phyloP scores from a whole-genome alignment of 2,329 filamentous ascomycete genomes.

The Pyrenochaeta sp. region DNA sequence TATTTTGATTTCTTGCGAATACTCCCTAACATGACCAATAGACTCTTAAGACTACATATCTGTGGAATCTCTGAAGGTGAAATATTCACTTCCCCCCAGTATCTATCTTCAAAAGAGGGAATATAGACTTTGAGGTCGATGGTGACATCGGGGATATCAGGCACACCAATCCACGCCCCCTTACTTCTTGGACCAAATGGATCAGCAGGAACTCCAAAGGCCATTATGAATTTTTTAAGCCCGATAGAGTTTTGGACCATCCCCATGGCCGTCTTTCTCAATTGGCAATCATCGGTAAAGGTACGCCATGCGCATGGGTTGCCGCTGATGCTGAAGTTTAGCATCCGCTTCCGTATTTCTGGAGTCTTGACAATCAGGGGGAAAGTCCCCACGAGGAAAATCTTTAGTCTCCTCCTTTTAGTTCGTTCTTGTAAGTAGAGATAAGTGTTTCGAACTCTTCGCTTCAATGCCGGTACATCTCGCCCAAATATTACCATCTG shows the following conservation, averaged over 20 bases:
- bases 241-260: too few relatives aligned
- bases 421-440: constrained; percentile 1
- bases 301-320: background rate
- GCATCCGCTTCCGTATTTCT: background rate
- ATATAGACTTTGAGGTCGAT: too few relatives aligned
- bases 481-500: constrained; percentile 2
- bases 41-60: too few relatives aligned
- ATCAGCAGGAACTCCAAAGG: background rate
- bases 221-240: constrained; percentile 2
- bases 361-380: background rate
- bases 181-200: too few relatives aligned
- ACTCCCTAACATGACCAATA: too few relatives aligned
- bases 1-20: too few relatives aligned
- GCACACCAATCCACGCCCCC: too few relatives aligned
- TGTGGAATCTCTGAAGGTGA: too few relatives aligned
- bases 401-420: constrained; percentile 1
- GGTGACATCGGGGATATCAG: too few relatives aligned
- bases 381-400: constrained; percentile 4
- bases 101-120: too few relatives aligned
- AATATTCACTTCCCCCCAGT: too few relatives aligned
- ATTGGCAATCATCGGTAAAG: background rate
- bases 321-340: background rate
- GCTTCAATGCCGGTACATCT: background rate
- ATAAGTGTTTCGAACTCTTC: background rate
- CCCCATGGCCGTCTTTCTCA: background rate